phyloP scores from a whole-genome alignment of 352 stramenopile species.

The Pythium vanterpoolii region DNA sequence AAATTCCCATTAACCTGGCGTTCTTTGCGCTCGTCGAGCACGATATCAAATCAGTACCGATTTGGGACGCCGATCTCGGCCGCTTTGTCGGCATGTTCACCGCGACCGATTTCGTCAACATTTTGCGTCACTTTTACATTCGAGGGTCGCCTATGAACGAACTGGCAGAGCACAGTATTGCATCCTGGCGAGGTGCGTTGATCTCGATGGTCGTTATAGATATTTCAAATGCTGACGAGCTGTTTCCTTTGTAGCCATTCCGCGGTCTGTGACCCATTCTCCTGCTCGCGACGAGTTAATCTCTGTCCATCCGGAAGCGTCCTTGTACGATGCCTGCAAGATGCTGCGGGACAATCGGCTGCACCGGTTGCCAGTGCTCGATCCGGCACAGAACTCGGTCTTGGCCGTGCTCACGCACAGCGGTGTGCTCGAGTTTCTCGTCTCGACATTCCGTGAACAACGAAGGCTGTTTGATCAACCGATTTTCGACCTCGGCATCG shows the following conservation, averaged over 20 bases:
- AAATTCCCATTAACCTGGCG: slow-evolving; percentile 98
- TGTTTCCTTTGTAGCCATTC: slow-evolving; percentile 58
- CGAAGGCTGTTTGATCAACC: slow-evolving; percentile 96
- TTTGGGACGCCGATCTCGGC: slow-evolving; percentile 94
- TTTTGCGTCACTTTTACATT: slow-evolving; percentile 93
- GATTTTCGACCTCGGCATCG: slow-evolving; percentile 94
- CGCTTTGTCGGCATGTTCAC: slow-evolving; percentile 98
- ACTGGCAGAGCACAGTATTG: slow-evolving; percentile 82
- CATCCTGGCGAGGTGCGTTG: slow-evolving; percentile 69
- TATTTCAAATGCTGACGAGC: not conserved
- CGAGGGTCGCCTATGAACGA: slow-evolving; percentile 89
- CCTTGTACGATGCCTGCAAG: slow-evolving; percentile 89
- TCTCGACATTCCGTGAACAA: slow-evolving; percentile 96
- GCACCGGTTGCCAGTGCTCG: slow-evolving; percentile 94
- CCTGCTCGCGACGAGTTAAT: slow-evolving; percentile 67
- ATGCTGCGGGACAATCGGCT: slow-evolving; percentile 82
- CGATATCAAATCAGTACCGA: slow-evolving; percentile 96
- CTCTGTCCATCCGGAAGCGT: slow-evolving; percentile 84
- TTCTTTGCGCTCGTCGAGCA: slow-evolving; percentile 99
- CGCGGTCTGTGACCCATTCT: slow-evolving; percentile 73
- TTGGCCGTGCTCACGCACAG: slow-evolving; percentile 93
- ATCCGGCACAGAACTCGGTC: slow-evolving; percentile 91
- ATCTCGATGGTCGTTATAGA: slow-evolving; percentile 1
- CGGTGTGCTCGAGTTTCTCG: slow-evolving; percentile 94
- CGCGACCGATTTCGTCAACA: slow-evolving; percentile 98